These are phyloP conservation scores for Dichotomopilus funicola DNA, from an alignment of 2,329 filamentous ascomycete genomes.

Conservation along the genomic window DNA sequence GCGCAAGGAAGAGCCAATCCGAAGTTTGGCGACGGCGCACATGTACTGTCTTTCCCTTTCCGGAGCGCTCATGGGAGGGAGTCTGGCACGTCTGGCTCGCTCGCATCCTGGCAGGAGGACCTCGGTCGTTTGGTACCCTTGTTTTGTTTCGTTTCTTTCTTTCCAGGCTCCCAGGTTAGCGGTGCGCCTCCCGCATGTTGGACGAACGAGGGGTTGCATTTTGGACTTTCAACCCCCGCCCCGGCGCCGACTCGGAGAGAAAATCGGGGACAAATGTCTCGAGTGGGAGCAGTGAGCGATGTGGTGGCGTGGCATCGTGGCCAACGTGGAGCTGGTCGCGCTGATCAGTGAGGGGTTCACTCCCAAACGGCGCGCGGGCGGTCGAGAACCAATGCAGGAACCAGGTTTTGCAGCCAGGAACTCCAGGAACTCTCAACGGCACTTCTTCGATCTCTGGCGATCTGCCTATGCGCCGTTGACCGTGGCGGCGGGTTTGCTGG, in stretches of 20 bases:
- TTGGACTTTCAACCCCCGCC: conserved; percentile 2
- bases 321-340: not conserved
- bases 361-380: not conserved
- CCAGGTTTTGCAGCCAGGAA: not conserved
- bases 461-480: not conserved
- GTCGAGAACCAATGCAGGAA: conserved; percentile 9
- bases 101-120: not conserved
- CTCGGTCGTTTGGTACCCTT: not conserved
- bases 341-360: conserved; percentile 7
- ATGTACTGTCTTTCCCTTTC: no score
- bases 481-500: not conserved
- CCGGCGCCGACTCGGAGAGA: not conserved
- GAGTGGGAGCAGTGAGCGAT: no score
- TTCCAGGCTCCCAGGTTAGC: not conserved
- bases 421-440: not conserved
- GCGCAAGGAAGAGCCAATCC: no score
- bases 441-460: not conserved
- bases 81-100: not conserved
- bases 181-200: not conserved
- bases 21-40: no score
- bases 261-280: not conserved
- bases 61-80: no score
- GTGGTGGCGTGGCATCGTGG: no score
- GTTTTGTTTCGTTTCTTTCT: conserved; percentile 3
- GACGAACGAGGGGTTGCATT: not conserved